Base-by-base conservation (phyloP, 192 early-diverging fungal species). In the Glomus cerebriforme region DNA sequence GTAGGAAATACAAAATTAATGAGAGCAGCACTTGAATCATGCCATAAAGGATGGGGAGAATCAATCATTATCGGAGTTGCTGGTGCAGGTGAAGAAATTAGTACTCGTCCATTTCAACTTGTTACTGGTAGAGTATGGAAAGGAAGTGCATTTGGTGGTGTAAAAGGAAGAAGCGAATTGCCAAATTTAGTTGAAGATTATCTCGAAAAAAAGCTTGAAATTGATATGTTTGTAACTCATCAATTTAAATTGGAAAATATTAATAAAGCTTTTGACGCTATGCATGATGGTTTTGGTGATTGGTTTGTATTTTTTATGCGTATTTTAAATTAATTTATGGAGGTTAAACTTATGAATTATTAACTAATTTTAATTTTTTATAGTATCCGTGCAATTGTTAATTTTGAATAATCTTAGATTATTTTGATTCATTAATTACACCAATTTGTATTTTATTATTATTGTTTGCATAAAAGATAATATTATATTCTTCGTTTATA, bases 51-150 rank as follows among this genome's bases (percentile, higher is more conserved):
- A 60, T 98, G 97, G 97, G 97, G 97, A 73, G 89, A 90, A 59
- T 95, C 93, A 73, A 86, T 92, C 66, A 94, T 98, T 59, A 94
- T 95, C 79, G 96, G 97, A 60, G 97, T 99, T 39, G 96, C 97
- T 32, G 94, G 89, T 39, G 90, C 94, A 62, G 96, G 96, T 39
- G 90, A 98, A 84, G 97, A 99, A 81, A 93, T 99, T 80, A 75
- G 87, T 27, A 99, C 97, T 10, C 91, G 96, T 59, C 97, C 97
- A 59, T 98, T 99, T 91, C 96, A 97, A 87, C 88, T 99, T 58
- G 95, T 99, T 7, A 99, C 97, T 77, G 96, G 96, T 17, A 93
- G 97, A 72, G 92, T 92, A 12, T 99, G 97, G 97, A 95, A 94
- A 84, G 97, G 97, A 26, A 93, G 92, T 68, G 97, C 97, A 7